Percentiles rank a stretch among this genome's conserved stretches.
Conservation (phyloP, 441 rosid genomes). For the Populus hybrid region DNA sequence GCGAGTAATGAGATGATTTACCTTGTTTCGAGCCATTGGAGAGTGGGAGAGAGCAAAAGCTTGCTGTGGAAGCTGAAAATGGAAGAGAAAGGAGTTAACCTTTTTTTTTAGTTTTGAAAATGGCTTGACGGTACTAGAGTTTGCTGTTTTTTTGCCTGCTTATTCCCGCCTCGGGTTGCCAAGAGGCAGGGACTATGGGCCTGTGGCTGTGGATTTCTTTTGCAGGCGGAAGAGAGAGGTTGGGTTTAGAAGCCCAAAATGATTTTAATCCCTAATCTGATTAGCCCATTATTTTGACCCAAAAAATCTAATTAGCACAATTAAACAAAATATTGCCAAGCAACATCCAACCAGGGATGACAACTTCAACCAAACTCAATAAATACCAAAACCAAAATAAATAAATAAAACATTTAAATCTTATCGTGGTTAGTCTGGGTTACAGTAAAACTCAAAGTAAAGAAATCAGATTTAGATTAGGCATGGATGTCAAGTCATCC, state of each 20-base stretch:
- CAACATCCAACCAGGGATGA: too few species aligned
- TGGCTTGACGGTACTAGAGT: background rate
- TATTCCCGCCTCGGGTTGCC: background rate
- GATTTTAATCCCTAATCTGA: too few species aligned
- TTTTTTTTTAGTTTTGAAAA: background rate
- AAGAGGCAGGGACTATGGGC: background rate
- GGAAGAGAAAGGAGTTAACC: background rate
- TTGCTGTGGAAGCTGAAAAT: slow-evolving; percentile 26
- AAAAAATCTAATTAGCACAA: too few species aligned
- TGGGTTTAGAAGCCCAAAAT: background rate
- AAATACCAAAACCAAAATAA: too few species aligned
- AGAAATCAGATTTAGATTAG: too few species aligned
- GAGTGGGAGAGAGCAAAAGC: slow-evolving; percentile 9
- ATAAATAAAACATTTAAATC: too few species aligned
- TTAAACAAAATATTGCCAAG: too few species aligned
- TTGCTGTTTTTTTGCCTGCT: background rate
- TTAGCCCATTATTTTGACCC: too few species aligned
- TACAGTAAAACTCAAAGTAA: too few species aligned
- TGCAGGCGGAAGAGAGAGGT: background rate
- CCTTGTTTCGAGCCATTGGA: background rate
- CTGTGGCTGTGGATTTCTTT: background rate
- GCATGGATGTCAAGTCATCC: too few species aligned
- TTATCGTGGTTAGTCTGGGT: too few species aligned
- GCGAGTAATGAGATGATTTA: background rate
- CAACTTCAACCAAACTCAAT: too few species aligned